A percentile compares a stretch with the other conserved stretches of the same genome.
Conservation (phyloP, 208 protist species). For the Leishmania guyanensis region DNA sequence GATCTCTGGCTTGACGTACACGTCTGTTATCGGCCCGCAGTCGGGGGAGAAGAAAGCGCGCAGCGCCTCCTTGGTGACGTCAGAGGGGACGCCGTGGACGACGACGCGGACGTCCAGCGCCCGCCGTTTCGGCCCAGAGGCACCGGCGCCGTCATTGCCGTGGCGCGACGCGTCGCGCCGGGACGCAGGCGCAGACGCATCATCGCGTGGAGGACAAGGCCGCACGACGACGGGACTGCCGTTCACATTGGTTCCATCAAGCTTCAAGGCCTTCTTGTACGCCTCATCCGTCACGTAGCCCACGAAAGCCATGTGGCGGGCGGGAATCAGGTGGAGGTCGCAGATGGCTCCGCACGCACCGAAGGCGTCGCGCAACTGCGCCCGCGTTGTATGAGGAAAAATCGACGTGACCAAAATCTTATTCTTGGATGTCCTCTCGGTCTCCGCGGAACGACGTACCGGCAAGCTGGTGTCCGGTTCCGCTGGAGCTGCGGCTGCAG, state of each 20-base stretch:
- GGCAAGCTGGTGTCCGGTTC: background rate
- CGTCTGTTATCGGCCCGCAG: slow-evolving; percentile 55
- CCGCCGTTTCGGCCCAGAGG: background rate
- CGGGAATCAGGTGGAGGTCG: slow-evolving; percentile 48
- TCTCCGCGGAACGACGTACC: slow-evolving; percentile 7
- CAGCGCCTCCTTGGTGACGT: slow-evolving; percentile 40
- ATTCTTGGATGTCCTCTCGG: slow-evolving; percentile 5
- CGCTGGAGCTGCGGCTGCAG: background rate
- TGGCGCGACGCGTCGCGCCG: background rate
- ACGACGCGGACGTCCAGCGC: slow-evolving; percentile 45
- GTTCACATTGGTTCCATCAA: slow-evolving; percentile 47
- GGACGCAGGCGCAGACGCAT: slow-evolving; percentile 15
- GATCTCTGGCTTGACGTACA: slow-evolving; percentile 45
- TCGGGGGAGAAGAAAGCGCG: slow-evolving; percentile 47
- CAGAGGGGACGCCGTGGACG: slow-evolving; percentile 43
- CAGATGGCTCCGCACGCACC: slow-evolving; percentile 40
- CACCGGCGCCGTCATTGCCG: slow-evolving; percentile 3
- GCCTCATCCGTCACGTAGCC: slow-evolving; percentile 45
- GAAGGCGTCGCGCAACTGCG: slow-evolving; percentile 53
- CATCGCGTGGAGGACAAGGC: slow-evolving; percentile 27
- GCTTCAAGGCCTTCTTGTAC: slow-evolving; percentile 51
- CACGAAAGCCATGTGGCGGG: slow-evolving; percentile 52
- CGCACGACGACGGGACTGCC: slow-evolving; percentile 51
- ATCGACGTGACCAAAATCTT: slow-evolving; percentile 58
- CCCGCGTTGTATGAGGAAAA: slow-evolving; percentile 26